Conservation (phyloP, 2,329 filamentous ascomycete genomes). For the Diaporthe longicolla region DNA sequence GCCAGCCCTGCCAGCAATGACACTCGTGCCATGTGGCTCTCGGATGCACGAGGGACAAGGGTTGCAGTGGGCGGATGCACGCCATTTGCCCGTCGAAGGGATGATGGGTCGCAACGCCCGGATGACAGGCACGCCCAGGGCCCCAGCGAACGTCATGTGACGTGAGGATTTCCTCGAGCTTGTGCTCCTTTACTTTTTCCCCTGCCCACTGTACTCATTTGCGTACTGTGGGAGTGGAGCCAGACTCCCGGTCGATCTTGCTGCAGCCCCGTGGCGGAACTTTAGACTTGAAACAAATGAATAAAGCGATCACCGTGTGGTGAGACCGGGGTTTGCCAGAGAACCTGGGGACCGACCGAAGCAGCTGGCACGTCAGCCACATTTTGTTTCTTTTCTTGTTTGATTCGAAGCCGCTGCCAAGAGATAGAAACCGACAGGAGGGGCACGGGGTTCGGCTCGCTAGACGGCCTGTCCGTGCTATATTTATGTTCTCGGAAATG, state of each 20-base stretch:
- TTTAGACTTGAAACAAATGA: constrained; percentile 41
- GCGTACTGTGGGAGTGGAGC: constrained; percentile 25
- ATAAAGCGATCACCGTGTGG: constrained; percentile 35
- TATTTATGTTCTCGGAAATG: constrained; percentile 17
- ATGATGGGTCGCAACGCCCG: constrained; percentile 25
- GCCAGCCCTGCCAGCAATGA: constrained; percentile 24
- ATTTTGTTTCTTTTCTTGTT: constrained; percentile 20
- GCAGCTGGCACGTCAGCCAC: constrained; percentile 19
- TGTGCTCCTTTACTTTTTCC: not conserved
- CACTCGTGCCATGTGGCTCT: constrained; percentile 30
- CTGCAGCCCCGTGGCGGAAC: constrained; percentile 33
- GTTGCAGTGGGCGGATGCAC: constrained; percentile 32
- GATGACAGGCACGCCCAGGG: constrained; percentile 18
- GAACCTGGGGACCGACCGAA: constrained; percentile 27
- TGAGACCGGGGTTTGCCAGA: constrained; percentile 9
- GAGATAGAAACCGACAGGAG: not conserved
- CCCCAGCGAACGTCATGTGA: constrained; percentile 27
- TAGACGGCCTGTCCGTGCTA: constrained; percentile 16
- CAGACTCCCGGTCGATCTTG: constrained; percentile 31
- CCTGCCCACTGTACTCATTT: constrained; percentile 2
- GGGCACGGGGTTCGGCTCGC: constrained; percentile 7
- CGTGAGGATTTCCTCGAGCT: constrained; percentile 18
- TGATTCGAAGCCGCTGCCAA: constrained; percentile 22
- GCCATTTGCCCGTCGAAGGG: constrained; percentile 9
- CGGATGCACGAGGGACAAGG: constrained; percentile 25